Percentiles rank a stretch among this genome's conserved stretches.
These are phyloP conservation scores for Botrytis galanthina DNA, from an alignment of 2,329 filamentous ascomycete species.

Conservation along the genomic window DNA sequence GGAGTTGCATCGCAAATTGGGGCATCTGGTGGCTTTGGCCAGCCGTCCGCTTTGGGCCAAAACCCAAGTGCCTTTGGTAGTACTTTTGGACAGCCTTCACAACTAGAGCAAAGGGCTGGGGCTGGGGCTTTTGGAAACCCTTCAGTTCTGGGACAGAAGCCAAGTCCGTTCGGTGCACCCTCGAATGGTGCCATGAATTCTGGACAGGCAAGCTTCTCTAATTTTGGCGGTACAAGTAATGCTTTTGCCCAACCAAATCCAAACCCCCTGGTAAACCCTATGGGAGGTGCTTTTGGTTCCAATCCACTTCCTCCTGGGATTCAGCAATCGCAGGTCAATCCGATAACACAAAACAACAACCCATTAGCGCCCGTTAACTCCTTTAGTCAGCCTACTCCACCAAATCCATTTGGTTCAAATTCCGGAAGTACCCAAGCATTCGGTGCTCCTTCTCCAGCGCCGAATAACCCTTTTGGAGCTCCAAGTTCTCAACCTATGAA, in stretches of 20 bases:
- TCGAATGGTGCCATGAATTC: slow-evolving; percentile 14
- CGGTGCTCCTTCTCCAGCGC: slow-evolving; percentile 28
- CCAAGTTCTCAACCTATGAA: slow-evolving; percentile 9
- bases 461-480: slow-evolving; percentile 22
- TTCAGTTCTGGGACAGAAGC: slow-evolving; percentile 40
- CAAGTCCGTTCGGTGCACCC: slow-evolving; percentile 36
- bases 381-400: slow-evolving; percentile 45
- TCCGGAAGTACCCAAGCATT: slow-evolving; percentile 43
- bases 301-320: slow-evolving; percentile 13
- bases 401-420: slow-evolving; percentile 17
- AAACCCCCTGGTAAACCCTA: slow-evolving; percentile 22
- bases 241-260: slow-evolving; percentile 10
- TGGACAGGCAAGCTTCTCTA: slow-evolving; percentile 19
- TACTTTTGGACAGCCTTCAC: slow-evolving; percentile 24
- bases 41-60: slow-evolving; percentile 42
- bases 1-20: slow-evolving; percentile 28
- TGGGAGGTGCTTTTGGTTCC: slow-evolving; percentile 17
- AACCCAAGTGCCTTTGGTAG: slow-evolving; percentile 34
- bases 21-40: slow-evolving; percentile 40
- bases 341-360: slow-evolving; percentile 4
- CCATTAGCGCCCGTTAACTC: slow-evolving; percentile 18
- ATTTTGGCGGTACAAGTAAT: slow-evolving; percentile 14
- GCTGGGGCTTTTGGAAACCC: slow-evolving; percentile 44
- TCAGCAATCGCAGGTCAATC: slow-evolving; percentile 6
- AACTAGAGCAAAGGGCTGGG: slow-evolving; percentile 12